phyloP scores from a whole-genome alignment of 2,329 filamentous ascomycete species.

The Calonectria fujianensis region DNA sequence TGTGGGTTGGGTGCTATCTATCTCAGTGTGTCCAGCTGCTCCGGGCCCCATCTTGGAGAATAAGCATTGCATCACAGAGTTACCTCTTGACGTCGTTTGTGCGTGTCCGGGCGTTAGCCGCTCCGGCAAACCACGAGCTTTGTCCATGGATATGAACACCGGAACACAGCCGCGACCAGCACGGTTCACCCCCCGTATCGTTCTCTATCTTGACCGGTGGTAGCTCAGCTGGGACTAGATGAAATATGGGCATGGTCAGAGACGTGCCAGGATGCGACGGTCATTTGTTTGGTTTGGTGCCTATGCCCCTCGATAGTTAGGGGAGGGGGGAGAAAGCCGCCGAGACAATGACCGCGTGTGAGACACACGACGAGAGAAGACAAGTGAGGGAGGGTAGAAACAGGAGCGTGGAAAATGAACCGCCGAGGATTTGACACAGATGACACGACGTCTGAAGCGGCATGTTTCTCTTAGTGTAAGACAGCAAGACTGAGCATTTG shows the following conservation, averaged over 20 bases:
- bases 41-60: slow-evolving; percentile 1
- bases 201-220: neutral
- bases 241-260: slow-evolving; percentile 7
- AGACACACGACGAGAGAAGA: slow-evolving; percentile 28
- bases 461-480: slow-evolving; percentile 29
- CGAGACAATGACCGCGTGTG: slow-evolving; percentile 34
- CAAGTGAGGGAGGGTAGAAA: slow-evolving; percentile 29
- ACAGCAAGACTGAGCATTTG: slow-evolving; percentile 19
- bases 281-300: slow-evolving; percentile 31
- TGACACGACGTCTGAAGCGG: slow-evolving; percentile 35
- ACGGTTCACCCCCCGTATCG: slow-evolving; percentile 21
- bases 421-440: slow-evolving; percentile 44
- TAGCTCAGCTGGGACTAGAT: neutral
- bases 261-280: slow-evolving; percentile 15
- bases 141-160: slow-evolving; percentile 21
- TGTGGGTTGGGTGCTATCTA: slow-evolving; percentile 21
- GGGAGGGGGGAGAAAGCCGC: slow-evolving; percentile 28
- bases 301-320: slow-evolving; percentile 10
- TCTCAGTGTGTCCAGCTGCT: slow-evolving; percentile 3
- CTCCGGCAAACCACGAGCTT: slow-evolving; percentile 22
- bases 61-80: slow-evolving; percentile 40
- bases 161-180: slow-evolving; percentile 13
- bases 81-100: slow-evolving; percentile 34
- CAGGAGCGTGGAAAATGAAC: slow-evolving; percentile 23
- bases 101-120: slow-evolving; percentile 25